Percentiles rank a stretch among this genome's conserved stretches.
Evolutionary conservation across 2,329 filamentous ascomycete species (phyloP).

Genomic region (Aureobasidium sp.): DNA sequence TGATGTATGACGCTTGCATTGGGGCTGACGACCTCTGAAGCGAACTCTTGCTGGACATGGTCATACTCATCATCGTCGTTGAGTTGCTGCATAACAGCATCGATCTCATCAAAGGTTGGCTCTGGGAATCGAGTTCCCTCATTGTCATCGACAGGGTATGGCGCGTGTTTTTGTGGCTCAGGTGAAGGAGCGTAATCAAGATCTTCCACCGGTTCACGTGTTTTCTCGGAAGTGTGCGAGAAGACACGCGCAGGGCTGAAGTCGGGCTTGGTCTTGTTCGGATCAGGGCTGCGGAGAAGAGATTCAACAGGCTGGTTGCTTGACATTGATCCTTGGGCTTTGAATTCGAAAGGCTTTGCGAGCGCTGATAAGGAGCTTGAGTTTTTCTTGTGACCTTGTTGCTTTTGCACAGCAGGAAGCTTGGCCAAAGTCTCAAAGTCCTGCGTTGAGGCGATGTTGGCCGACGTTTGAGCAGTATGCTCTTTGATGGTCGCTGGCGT

Average conservation of each 20-base stretch:
- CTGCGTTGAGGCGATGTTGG: background rate
- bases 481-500: background rate
- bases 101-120: constrained; percentile 72
- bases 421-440: constrained; percentile 1
- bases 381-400: constrained; percentile 16
- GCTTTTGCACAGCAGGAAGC: background rate
- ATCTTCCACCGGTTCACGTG: background rate
- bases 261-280: constrained; percentile 17
- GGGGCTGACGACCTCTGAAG: constrained; percentile 35
- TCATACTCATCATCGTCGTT: constrained; percentile 52
- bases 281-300: constrained; percentile 4
- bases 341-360: constrained; percentile 58
- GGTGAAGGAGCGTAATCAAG: constrained; percentile 12
- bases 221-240: constrained; percentile 12
- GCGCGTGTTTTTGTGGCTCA: constrained; percentile 27
- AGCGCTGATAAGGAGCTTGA: constrained; percentile 58
- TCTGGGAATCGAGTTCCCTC: constrained; percentile 29
- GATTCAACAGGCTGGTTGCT: background rate
- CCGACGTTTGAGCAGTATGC: background rate
- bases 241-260: constrained; percentile 18
- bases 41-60: constrained; percentile 6
- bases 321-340: constrained; percentile 6
- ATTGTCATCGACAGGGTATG: constrained; percentile 31
- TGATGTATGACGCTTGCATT: constrained; percentile 12
- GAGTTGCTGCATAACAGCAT: constrained; percentile 84